These are phyloP conservation scores for Solanum acaule DNA, from an alignment of 257 asterid genomes.

Conservation along the genomic window DNA sequence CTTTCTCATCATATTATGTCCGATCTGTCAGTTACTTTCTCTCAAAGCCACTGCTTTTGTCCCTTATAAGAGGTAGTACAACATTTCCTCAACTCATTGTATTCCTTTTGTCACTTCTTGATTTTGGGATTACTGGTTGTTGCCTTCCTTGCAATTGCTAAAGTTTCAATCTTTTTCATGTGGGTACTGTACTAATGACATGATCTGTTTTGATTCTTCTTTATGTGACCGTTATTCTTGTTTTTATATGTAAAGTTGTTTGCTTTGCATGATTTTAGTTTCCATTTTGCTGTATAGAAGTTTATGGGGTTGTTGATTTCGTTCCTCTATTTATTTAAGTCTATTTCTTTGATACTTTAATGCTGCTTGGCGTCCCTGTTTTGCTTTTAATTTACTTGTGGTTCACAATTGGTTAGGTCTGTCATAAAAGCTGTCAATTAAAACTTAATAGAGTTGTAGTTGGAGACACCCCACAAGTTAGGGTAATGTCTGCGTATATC, in stretches of 20 bases:
- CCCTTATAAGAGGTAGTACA: background rate
- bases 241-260: background rate
- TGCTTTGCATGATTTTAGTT: background rate
- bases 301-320: background rate
- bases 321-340: too few species aligned
- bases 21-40: slow-evolving; percentile 21
- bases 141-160: background rate
- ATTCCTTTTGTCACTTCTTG: background rate
- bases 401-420: background rate
- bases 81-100: background rate
- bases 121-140: background rate
- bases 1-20: background rate
- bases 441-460: background rate
- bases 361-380: background rate
- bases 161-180: background rate
- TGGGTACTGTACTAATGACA: background rate
- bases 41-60: slow-evolving; percentile 32
- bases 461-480: background rate
- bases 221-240: background rate
- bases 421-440: background rate
- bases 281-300: background rate
- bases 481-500: background rate
- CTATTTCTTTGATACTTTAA: background rate
- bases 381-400: background rate
- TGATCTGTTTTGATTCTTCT: background rate